Evolutionary conservation across 2,329 filamentous ascomycete species (phyloP).

Genomic region (Ustilaginoidea virens): DNA sequence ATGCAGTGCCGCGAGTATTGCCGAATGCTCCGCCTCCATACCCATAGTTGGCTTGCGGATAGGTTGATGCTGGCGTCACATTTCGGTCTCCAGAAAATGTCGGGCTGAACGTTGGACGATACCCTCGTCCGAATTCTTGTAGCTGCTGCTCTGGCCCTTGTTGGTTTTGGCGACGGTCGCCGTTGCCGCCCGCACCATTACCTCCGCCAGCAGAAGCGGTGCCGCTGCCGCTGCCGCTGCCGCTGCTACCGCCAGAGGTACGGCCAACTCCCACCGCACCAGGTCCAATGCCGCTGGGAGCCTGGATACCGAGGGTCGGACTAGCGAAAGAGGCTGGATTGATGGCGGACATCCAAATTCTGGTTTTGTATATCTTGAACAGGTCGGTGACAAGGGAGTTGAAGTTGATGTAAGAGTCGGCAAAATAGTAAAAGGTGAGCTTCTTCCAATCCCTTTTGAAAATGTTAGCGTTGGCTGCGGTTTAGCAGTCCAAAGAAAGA

Average conservation of each 20-base stretch:
- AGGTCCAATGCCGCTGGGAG: conserved; percentile 50
- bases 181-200: conserved; percentile 23
- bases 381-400: conserved; percentile 93
- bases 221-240: conserved; percentile 39
- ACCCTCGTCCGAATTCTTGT: conserved; percentile 24
- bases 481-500: too few species aligned
- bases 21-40: conserved; percentile 19
- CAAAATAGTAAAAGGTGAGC: conserved; percentile 97
- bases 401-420: conserved; percentile 97
- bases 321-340: conserved; percentile 92
- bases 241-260: conserved; percentile 16
- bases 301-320: conserved; percentile 55
- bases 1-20: conserved; percentile 14
- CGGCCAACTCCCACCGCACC: conserved; percentile 47
- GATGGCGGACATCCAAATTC: conserved; percentile 99
- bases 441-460: conserved; percentile 85
- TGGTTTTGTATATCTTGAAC: conserved; percentile 98
- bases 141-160: conserved; percentile 19
- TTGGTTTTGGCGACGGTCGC: conserved; percentile 34
- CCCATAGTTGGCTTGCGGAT: conserved; percentile 19
- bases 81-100: conserved; percentile 27
- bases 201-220: conserved; percentile 48
- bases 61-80: conserved; percentile 19
- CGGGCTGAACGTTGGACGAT: conserved; percentile 26
- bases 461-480: conserved; percentile 5